phyloP scores from a whole-genome alignment of 2,329 filamentous ascomycete species.

The Paraphoma chrysanthemicola region DNA sequence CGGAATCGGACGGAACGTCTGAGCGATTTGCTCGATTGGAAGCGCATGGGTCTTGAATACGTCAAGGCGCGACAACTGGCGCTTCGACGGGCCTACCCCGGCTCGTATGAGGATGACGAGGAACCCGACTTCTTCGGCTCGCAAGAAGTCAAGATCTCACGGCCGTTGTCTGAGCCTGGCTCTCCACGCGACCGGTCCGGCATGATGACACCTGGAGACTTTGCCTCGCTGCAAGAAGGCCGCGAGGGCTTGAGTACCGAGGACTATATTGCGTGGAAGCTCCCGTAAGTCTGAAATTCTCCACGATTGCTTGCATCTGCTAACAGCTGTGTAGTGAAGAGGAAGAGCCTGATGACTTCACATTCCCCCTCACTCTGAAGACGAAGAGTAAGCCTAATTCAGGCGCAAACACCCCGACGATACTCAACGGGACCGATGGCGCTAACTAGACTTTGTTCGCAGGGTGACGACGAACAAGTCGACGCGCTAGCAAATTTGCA shows the following conservation, averaged over 20 bases:
- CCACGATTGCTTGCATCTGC: conserved; percentile 7
- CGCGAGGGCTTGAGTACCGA: conserved; percentile 92
- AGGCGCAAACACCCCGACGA: conserved; percentile 39
- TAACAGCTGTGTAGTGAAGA: conserved; percentile 65
- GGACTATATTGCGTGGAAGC: conserved; percentile 97
- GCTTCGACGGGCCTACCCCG: conserved; percentile 87
- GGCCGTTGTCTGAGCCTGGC: conserved; percentile 91
- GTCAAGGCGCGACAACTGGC: conserved; percentile 96
- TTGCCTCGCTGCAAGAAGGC: conserved; percentile 93
- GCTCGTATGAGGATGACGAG: conserved; percentile 77
- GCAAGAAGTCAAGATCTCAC: conserved; percentile 92
- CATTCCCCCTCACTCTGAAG: conserved; percentile 72
- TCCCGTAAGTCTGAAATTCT: conserved; percentile 75
- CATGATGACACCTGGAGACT: conserved; percentile 99
- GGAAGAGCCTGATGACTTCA: conserved; percentile 84
- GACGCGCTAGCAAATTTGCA: conserved; percentile 12
- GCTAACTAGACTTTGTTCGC: conserved; percentile 12
- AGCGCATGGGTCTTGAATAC: conserved; percentile 99
- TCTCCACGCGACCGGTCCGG: conserved; percentile 89
- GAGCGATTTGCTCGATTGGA: conserved; percentile 96
- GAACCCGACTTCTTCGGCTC: conserved; percentile 91
- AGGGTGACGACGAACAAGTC: conserved; percentile 6
- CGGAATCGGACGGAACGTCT: conserved; percentile 94
- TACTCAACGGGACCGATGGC: conserved; percentile 36
- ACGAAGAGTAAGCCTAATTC: conserved; percentile 50